Conservation (phyloP, 176 grass and related monocot species). For the Carex littledalei region DNA sequence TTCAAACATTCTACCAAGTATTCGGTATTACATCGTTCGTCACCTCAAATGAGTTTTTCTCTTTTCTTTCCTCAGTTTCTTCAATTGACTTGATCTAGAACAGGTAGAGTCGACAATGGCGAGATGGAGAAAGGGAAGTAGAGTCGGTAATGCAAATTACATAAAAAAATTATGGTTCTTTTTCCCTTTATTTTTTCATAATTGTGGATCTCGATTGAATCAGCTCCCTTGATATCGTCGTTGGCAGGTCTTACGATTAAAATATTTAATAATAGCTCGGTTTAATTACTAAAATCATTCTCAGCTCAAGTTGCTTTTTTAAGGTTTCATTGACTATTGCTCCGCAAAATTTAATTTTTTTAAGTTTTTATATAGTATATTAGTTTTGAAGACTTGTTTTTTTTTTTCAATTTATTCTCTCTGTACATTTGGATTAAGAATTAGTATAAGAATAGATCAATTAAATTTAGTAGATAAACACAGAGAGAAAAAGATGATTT, state of each 20-base stretch:
- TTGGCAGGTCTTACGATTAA: neutral
- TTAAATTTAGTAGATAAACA: too few relatives aligned
- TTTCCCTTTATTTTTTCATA: neutral
- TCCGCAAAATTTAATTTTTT: neutral
- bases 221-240: neutral
- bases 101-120: neutral
- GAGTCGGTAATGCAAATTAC: neutral
- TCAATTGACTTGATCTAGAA: slow-evolving; percentile 13
- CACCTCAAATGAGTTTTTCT: neutral
- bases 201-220: slow-evolving; percentile 1
- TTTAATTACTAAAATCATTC: neutral
- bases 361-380: too few relatives aligned
- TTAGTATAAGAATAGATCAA: too few relatives aligned
- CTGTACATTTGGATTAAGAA: too few relatives aligned
- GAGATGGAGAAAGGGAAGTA: slow-evolving; percentile 12
- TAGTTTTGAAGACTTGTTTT: too few relatives aligned
- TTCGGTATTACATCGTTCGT: neutral
- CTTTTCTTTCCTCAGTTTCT: neutral
- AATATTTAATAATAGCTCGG: neutral
- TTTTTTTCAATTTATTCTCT: too few relatives aligned
- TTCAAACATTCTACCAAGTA: slow-evolving; percentile 13
- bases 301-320: neutral
- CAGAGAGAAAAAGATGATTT: too few relatives aligned
- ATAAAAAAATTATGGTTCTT: neutral
- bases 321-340: neutral